Percentiles rank a stretch among this genome's conserved stretches.
These are phyloP conservation scores for Solanum pinnatisectum DNA, from an alignment of 257 asterid genomes.

Conservation along the genomic window DNA sequence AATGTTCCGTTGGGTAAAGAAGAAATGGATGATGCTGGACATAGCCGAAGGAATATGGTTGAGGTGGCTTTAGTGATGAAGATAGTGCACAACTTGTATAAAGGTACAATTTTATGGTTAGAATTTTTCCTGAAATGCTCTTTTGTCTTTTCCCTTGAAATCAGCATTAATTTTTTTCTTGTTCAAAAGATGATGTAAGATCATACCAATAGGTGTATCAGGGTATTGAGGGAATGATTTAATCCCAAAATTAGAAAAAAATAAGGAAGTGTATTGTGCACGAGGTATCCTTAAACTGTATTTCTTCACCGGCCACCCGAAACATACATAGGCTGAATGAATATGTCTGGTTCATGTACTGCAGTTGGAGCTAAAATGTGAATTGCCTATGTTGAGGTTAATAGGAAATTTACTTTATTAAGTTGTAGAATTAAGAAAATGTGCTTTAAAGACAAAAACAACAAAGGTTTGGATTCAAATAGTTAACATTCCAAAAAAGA, in stretches of 20 bases:
- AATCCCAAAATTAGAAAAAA: background rate
- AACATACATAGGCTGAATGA: background rate
- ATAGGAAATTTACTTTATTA: background rate
- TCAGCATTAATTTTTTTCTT: too few species aligned
- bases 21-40: conserved; percentile 36
- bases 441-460: background rate
- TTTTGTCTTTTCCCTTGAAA: background rate
- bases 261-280: background rate
- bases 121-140: background rate
- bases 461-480: background rate
- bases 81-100: conserved; percentile 39
- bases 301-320: background rate
- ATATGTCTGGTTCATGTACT: background rate
- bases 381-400: background rate
- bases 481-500: background rate
- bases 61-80: conserved; percentile 49
- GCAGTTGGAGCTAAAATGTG: background rate
- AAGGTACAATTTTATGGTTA: conserved; percentile 18
- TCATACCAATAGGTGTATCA: too few species aligned
- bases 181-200: too few species aligned
- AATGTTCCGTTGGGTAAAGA: conserved; percentile 37
- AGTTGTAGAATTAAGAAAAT: background rate
- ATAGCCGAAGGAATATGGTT: conserved; percentile 47
- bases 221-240: background rate
- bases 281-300: background rate